Percentiles rank a stretch among this genome's conserved stretches.
Conservation (phyloP, 2,329 filamentous ascomycete species). For the Tolypocladium cylindrosporum region DNA sequence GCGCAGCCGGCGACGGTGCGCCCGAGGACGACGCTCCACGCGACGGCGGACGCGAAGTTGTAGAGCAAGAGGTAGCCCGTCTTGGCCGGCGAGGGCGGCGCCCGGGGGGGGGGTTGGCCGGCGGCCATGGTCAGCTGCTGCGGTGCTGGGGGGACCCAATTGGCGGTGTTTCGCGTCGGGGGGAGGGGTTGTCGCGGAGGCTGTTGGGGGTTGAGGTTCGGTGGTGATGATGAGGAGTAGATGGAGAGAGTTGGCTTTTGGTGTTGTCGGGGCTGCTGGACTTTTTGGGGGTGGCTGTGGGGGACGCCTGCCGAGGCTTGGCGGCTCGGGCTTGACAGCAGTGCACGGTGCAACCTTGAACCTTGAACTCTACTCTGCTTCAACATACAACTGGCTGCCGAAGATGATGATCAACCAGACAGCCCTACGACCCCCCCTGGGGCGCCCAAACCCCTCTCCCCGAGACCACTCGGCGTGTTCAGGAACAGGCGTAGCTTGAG, state of each 20-base stretch:
- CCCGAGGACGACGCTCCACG: constrained; percentile 71
- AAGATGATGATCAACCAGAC: background rate
- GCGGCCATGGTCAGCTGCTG: background rate
- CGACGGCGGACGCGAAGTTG: constrained; percentile 65
- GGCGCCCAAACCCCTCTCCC: background rate
- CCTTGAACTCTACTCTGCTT: background rate
- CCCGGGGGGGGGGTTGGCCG: background rate
- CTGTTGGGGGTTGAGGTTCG: background rate
- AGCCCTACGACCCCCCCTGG: background rate
- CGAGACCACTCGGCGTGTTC: background rate
- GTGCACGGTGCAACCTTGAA: background rate
- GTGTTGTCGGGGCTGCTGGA: background rate
- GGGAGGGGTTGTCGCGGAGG: background rate
- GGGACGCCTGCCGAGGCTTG: background rate
- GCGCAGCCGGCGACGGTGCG: constrained; percentile 50
- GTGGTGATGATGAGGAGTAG: background rate
- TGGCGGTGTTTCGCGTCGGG: background rate
- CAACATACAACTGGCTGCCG: background rate
- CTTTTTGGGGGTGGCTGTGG: background rate
- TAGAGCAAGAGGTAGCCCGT: constrained; percentile 72
- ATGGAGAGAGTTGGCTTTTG: background rate
- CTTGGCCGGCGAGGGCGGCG: constrained; percentile 22
- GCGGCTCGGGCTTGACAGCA: background rate
- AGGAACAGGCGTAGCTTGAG: constrained; percentile 31
- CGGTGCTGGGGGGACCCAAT: background rate